A percentile compares a stretch with the other conserved stretches of the same genome.
phyloP scores from a whole-genome alignment of 768 basidiomycete genomes.

The Dentipellis sp. region DNA sequence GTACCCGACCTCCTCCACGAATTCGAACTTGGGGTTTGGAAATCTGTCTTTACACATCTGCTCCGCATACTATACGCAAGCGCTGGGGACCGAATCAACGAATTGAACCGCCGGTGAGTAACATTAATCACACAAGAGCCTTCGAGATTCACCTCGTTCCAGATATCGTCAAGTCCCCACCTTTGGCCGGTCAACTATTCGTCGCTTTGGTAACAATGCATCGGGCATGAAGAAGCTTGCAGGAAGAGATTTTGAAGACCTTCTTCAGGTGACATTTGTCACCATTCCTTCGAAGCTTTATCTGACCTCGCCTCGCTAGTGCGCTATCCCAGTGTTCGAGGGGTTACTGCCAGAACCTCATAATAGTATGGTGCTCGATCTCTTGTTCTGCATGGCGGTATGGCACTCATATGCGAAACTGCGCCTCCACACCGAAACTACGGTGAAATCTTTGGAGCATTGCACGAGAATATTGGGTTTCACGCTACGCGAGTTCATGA shows the following conservation, averaged over 20 bases:
- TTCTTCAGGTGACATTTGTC: slow-evolving; percentile 15
- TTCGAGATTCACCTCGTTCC: too few relatives aligned
- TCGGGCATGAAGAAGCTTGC: slow-evolving; percentile 20
- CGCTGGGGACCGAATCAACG: too few relatives aligned
- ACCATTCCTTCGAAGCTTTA: neutral
- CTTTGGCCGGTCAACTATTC: slow-evolving; percentile 18
- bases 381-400: slow-evolving; percentile 14
- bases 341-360: slow-evolving; percentile 15
- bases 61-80: slow-evolving; percentile 22
- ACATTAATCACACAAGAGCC: too few relatives aligned
- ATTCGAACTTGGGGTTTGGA: slow-evolving; percentile 32
- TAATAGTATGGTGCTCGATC: slow-evolving; percentile 12
- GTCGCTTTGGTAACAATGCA: slow-evolving; percentile 13
- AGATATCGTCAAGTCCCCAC: slow-evolving; percentile 16
- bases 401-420: slow-evolving; percentile 24
- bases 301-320: slow-evolving; percentile 6
- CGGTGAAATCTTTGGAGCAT: neutral
- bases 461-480: neutral
- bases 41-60: slow-evolving; percentile 27
- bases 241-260: slow-evolving; percentile 18
- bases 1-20: slow-evolving; percentile 32
- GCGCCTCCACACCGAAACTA: neutral
- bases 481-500: neutral
- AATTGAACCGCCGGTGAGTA: too few relatives aligned
- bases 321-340: slow-evolving; percentile 19